Base-by-base conservation (phyloP, 164 flowering plant genomes). In the Hamamelis virginiana region DNA sequence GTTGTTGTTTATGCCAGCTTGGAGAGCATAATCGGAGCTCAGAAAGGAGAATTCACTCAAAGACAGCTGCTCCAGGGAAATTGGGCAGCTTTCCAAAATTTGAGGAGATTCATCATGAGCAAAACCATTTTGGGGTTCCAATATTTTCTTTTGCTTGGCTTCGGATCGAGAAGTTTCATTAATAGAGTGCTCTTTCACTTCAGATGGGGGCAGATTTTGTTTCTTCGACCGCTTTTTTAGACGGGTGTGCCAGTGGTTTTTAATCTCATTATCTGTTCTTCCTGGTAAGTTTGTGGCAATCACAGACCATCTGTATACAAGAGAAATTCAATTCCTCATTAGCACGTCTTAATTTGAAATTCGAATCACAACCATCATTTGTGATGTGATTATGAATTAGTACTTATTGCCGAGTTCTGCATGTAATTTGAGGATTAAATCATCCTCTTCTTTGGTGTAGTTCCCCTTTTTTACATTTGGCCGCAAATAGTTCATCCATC, bases 241-340 rank as follows among this genome's bases (percentile, higher is more conserved):
- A n/a, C 52, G 53, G 64, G 74, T 72, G 67, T 80, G 73, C 83
- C 83, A 80, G 33, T 62, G 56, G 52, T 80, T 80, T 61, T 80
- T 80, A 0, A 80, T 60, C 50, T 74, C 83, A 41, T 76, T 79
- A 50, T 79, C 82, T 15, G 82, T 59, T 65, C 82, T 76, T 60
- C 82, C 82, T 0, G 74, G 72, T 59, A 80, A 62, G 10, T 55
- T 26, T 4, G 75, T 28, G 1, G 82, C 80, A 18, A 80, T 80
- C 46, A 50, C 8, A 1, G 80, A 80, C 82, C 80, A 80, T 62
- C 82, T 80, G 66, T 11, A 9, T n/a, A 27, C 4, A 16, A 53
- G 22, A 8, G 12, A 1, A 44, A 12, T 8, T n/a, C n/a, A n/a
- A n/a, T n/a, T n/a, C n/a, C n/a, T n/a, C n/a, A n/a, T n/a, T n/a